These are phyloP conservation scores for Cymbidium sinense DNA, from an alignment of 106 monocot species.

Conservation along the genomic window DNA sequence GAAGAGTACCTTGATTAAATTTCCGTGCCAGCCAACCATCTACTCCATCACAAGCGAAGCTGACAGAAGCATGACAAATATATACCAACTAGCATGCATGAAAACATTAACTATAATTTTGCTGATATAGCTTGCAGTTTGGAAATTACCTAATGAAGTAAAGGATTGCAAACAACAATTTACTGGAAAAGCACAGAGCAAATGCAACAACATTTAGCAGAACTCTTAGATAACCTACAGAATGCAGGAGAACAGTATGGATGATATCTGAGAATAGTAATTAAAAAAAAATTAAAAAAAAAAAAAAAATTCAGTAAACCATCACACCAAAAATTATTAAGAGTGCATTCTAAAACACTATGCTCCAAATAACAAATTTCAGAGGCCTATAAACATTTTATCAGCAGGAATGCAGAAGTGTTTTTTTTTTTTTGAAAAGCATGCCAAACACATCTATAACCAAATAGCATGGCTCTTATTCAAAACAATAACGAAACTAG, in stretches of 20 bases:
- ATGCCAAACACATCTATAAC: not conserved
- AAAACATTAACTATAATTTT: not conserved
- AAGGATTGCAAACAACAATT: conserved; percentile 61
- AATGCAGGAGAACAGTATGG: not conserved
- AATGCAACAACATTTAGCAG: conserved; percentile 45
- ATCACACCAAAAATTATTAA: not conserved
- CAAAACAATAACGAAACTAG: not conserved
- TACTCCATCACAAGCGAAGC: conserved; percentile 77
- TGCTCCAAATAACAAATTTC: conserved; percentile 1
- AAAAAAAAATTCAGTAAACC: not conserved
- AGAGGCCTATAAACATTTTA: not conserved
- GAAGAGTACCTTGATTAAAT: conserved; percentile 82
- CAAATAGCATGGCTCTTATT: not conserved
- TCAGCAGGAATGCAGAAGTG: not conserved
- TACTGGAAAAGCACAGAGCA: conserved; percentile 72
- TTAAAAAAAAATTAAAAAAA: not conserved
- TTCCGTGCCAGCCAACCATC: conserved; percentile 93
- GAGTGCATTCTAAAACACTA: not conserved
- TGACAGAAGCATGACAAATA: conserved; percentile 20
- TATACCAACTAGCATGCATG: not conserved
- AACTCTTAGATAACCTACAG: conserved; percentile 25
- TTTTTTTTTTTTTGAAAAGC: too few relatives aligned
- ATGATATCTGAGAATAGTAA: not conserved
- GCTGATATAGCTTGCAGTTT: not conserved
- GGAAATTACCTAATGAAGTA: conserved; percentile 70